These are phyloP conservation scores for Tilletia walkeri DNA, from an alignment of 1,284 basidiomycete species.

Conservation along the genomic window DNA sequence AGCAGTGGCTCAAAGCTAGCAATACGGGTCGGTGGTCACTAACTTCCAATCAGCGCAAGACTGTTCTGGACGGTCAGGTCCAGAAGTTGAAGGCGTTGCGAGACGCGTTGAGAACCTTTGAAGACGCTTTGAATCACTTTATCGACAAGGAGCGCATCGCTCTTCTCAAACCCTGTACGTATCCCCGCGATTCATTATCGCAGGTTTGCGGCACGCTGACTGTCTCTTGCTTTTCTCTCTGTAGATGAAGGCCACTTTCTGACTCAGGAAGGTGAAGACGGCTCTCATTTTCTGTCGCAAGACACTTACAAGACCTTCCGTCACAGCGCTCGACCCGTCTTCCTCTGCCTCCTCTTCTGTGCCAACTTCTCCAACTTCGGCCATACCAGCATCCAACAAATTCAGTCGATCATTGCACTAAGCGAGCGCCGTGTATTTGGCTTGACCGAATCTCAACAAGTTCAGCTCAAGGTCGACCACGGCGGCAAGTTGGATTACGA, in stretches of 20 bases:
- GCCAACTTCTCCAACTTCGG: slow-evolving; percentile 59
- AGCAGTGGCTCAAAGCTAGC: slow-evolving; percentile 38
- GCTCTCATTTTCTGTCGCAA: slow-evolving; percentile 46
- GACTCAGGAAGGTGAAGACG: slow-evolving; percentile 30
- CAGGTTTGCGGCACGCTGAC: not conserved
- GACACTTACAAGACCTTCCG: slow-evolving; percentile 28
- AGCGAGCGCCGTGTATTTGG: slow-evolving; percentile 1
- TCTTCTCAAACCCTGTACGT: slow-evolving; percentile 59
- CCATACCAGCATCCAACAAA: slow-evolving; percentile 59
- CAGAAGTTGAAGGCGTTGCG: not conserved
- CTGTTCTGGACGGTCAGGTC: not conserved
- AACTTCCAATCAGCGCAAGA: not conserved
- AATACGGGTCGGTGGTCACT: slow-evolving; percentile 61
- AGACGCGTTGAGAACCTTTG: slow-evolving; percentile 56
- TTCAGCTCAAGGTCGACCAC: not conserved
- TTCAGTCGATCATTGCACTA: not conserved
- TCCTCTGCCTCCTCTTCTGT: slow-evolving; percentile 61
- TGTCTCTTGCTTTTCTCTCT: not conserved
- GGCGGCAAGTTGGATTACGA: slow-evolving; percentile 36
- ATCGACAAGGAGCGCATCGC: slow-evolving; percentile 59
- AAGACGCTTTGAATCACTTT: slow-evolving; percentile 22
- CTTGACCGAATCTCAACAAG: not conserved
- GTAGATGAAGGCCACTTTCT: not conserved
- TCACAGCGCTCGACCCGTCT: slow-evolving; percentile 58
- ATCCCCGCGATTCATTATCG: not conserved